Percentiles rank a stretch among this genome's conserved stretches.
These are phyloP conservation scores for Dichotomopilus funicola DNA, from an alignment of 2,329 filamentous ascomycete genomes.

Conservation along the genomic window DNA sequence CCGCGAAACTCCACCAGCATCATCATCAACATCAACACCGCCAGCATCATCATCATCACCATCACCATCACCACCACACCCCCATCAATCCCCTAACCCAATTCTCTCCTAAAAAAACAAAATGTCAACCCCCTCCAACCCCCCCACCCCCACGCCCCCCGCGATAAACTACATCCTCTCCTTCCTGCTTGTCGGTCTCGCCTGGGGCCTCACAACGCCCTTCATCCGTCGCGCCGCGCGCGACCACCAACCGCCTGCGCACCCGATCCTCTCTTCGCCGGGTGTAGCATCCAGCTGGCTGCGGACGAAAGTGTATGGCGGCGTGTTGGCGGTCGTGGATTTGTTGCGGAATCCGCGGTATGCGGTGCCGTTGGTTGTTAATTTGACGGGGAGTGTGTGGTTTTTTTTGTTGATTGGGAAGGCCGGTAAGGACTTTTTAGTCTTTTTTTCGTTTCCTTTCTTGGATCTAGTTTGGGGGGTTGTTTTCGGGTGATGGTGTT, in stretches of 20 bases:
- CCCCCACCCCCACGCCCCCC: constrained; percentile 31
- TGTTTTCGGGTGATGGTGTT: not conserved
- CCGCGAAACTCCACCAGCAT: not conserved
- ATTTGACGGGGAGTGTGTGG: constrained; percentile 91
- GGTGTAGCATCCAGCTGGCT: constrained; percentile 53
- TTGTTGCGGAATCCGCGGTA: constrained; percentile 76
- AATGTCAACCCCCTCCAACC: too few relatives aligned
- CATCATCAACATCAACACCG: not conserved
- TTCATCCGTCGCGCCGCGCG: constrained; percentile 86
- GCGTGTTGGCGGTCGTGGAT: constrained; percentile 70
- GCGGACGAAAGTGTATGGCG: constrained; percentile 53
- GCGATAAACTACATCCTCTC: constrained; percentile 78
- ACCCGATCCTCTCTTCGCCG: constrained; percentile 46
- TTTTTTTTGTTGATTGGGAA: constrained; percentile 92
- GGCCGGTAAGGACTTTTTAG: constrained; percentile 58
- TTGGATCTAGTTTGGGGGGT: not conserved
- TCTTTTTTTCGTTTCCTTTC: not conserved
- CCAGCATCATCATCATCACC: not conserved
- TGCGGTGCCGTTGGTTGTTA: constrained; percentile 75
- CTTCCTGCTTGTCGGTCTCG: constrained; percentile 84
- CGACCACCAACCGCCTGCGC: constrained; percentile 59
- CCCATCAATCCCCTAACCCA: too few relatives aligned
- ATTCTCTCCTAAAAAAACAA: too few relatives aligned
- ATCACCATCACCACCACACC: not conserved
- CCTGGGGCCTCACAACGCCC: constrained; percentile 87